These are phyloP conservation scores for Anastatica hierochuntica DNA, from an alignment of 345 rosid species.

Conservation along the genomic window DNA sequence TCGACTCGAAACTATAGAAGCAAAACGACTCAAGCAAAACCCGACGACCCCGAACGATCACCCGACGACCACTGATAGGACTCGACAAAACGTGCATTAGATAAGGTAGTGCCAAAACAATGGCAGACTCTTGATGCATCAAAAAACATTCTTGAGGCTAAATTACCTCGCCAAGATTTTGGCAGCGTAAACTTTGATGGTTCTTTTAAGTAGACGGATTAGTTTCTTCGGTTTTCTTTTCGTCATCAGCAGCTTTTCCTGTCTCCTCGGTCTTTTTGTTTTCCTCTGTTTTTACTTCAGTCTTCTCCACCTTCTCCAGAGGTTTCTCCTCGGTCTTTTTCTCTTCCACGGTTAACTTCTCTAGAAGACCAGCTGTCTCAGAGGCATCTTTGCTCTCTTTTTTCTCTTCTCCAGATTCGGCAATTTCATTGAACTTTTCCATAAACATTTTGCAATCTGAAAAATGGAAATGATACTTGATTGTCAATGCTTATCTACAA, in stretches of 20 bases:
- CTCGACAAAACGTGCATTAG: slow-evolving; percentile 11
- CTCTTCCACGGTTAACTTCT: slow-evolving; percentile 65
- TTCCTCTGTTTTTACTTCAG: slow-evolving; percentile 29
- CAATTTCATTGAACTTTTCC: slow-evolving; percentile 66
- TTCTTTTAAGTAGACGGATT: slow-evolving; percentile 35
- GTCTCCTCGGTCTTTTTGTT: slow-evolving; percentile 28
- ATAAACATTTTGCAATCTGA: slow-evolving; percentile 82
- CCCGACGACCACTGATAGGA: slow-evolving; percentile 12
- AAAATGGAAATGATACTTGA: not conserved
- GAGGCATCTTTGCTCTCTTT: slow-evolving; percentile 72
- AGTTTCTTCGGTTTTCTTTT: slow-evolving; percentile 45
- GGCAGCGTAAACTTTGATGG: not conserved
- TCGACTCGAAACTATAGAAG: slow-evolving; percentile 20
- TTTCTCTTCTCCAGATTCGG: slow-evolving; percentile 45
- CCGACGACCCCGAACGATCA: slow-evolving; percentile 16
- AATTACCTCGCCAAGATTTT: slow-evolving; percentile 17
- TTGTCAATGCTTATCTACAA: not conserved
- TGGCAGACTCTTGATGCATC: slow-evolving; percentile 17
- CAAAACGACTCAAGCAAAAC: slow-evolving; percentile 13
- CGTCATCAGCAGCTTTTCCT: slow-evolving; percentile 26
- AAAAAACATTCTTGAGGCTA: slow-evolving; percentile 7
- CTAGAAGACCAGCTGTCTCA: slow-evolving; percentile 60
- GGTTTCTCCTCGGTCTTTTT: slow-evolving; percentile 38
- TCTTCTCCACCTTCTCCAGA: slow-evolving; percentile 20
- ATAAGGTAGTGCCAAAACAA: slow-evolving; percentile 18